These are phyloP conservation scores for Chernovozyma sophiae-reginae DNA, from an alignment of 1,139 yeast genomes.

Conservation along the genomic window DNA sequence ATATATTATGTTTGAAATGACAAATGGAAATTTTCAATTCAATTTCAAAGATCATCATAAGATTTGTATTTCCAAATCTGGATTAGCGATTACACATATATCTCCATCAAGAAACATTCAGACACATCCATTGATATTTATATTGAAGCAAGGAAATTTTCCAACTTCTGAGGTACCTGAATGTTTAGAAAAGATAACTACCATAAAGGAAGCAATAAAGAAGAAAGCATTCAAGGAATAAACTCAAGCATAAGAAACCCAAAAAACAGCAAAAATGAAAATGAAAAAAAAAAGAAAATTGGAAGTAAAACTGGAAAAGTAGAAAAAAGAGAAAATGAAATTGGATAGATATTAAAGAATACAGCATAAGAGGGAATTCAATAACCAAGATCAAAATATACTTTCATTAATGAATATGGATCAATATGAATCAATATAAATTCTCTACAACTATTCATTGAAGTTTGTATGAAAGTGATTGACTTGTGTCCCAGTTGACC, in stretches of 20 bases:
- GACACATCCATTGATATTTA: slow-evolving; percentile 61
- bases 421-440: no score
- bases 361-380: no score
- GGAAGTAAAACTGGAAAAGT: no score
- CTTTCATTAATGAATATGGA: no score
- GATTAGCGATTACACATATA: slow-evolving; percentile 74
- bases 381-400: no score
- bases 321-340: no score
- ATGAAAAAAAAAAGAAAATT: no score
- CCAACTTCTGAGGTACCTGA: slow-evolving; percentile 51
- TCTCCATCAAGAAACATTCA: slow-evolving; percentile 73
- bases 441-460: no score
- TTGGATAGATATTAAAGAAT: no score
- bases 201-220: slow-evolving; percentile 39
- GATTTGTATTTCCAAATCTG: slow-evolving; percentile 72
- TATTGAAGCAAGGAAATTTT: slow-evolving; percentile 60
- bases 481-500: no score
- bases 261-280: no score
- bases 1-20: slow-evolving; percentile 87
- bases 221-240: slow-evolving; percentile 36
- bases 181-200: slow-evolving; percentile 39
- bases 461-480: no score
- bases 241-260: background rate
- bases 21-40: slow-evolving; percentile 89
- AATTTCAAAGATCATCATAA: slow-evolving; percentile 95